These are phyloP conservation scores for Linnemannia exigua DNA, from an alignment of 192 early-diverging fungal genomes.

Conservation along the genomic window DNA sequence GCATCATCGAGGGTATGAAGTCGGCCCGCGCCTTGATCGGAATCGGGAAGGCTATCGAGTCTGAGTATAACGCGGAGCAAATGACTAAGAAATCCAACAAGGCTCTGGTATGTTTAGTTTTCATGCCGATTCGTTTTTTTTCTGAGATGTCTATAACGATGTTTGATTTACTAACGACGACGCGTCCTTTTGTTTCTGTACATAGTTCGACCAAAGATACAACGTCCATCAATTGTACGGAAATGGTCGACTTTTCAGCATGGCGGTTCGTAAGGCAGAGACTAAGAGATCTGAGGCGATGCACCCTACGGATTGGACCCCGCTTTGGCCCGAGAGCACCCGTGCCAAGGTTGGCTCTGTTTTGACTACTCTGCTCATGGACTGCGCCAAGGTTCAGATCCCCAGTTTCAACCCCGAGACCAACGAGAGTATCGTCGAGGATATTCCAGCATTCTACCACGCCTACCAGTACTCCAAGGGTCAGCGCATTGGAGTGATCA, in stretches of 20 bases:
- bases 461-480: slow-evolving; percentile 70
- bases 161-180: not conserved
- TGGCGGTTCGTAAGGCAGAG: slow-evolving; percentile 80
- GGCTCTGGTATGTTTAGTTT: slow-evolving; percentile 61
- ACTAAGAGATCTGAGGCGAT: slow-evolving; percentile 69
- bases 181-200: not conserved
- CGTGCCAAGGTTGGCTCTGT: slow-evolving; percentile 73
- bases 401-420: slow-evolving; percentile 71
- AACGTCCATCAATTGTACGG: slow-evolving; percentile 79
- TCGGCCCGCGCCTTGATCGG: slow-evolving; percentile 67
- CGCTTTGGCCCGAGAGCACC: slow-evolving; percentile 73
- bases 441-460: slow-evolving; percentile 88
- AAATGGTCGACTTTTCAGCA: slow-evolving; percentile 85
- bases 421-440: slow-evolving; percentile 64
- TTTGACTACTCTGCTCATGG: slow-evolving; percentile 73
- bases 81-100: slow-evolving; percentile 78
- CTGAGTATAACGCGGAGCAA: slow-evolving; percentile 85
- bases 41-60: slow-evolving; percentile 85
- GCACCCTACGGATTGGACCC: slow-evolving; percentile 70
- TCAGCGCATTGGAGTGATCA: slow-evolving; percentile 82
- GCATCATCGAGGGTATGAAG: slow-evolving; percentile 67
- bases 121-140: not conserved
- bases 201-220: slow-evolving; percentile 54
- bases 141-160: not conserved
- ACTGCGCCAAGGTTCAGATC: slow-evolving; percentile 77